phyloP scores from a whole-genome alignment of 768 basidiomycete species.

The Termitomyces sp. region DNA sequence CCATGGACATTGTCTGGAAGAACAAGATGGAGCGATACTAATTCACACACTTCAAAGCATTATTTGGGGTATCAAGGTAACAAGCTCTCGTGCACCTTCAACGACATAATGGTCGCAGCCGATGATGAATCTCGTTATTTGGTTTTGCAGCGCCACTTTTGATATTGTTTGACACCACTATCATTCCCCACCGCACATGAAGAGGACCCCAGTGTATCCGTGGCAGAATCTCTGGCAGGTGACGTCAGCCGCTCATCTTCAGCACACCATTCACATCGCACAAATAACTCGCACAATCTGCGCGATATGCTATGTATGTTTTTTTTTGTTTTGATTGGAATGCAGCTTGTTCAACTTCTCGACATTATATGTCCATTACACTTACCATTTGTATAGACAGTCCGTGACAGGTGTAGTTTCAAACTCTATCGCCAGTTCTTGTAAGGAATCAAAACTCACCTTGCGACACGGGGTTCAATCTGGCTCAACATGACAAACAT shows the following conservation, averaged over 20 bases:
- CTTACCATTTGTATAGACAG: not conserved
- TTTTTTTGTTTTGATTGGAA: not conserved
- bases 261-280: not conserved
- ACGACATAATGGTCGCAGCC: not conserved
- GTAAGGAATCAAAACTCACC: not conserved
- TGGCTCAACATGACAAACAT: conserved; percentile 1
- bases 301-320: not conserved
- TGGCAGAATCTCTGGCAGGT: not conserved
- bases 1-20: not conserved
- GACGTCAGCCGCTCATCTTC: not conserved
- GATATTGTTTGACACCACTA: not conserved
- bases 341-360: conserved; percentile 8
- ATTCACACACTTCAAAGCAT: not conserved
- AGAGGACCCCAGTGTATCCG: not conserved
- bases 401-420: not conserved
- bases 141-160: conserved; percentile 4
- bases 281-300: not conserved
- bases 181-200: too few relatives aligned
- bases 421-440: not conserved
- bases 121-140: not conserved
- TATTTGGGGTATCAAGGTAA: not conserved
- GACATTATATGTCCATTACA: conserved; percentile 12
- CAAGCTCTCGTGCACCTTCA: not conserved
- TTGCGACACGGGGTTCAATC: not conserved
- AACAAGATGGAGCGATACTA: not conserved